Base-by-base conservation (phyloP, 768 basidiomycete genomes). In the Candolleomyces eurysporus region DNA sequence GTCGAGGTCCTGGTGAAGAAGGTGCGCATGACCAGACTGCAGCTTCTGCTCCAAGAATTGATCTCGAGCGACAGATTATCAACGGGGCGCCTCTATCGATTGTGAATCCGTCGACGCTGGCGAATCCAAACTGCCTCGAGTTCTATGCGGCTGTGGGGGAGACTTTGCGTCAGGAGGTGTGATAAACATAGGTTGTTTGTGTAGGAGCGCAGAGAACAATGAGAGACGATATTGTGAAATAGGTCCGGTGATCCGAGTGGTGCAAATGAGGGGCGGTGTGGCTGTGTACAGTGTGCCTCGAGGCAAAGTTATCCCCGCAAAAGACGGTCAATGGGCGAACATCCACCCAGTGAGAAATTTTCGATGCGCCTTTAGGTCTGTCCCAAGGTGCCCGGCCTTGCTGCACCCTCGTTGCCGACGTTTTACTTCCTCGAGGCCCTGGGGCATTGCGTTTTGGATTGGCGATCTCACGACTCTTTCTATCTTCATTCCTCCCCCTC, bases 1-100 rank as follows among this genome's bases (percentile, higher is more conserved):
- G 90, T 93, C 50, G 91, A 92, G 71, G 89, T 91, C 9, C 79
- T 87, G 11, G 85, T 90, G 43, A 90, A 89, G 73, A 91, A 90
- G 84, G 87, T 86, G 63, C 65, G 72, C 63, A 53, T 50, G 45
- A 58, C 59, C 50, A 53, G 59, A 31, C 36, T 56, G 55, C 36
- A 49, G 58, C 40, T 19, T 62, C 60, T 62, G 49, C 31, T 53
- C 13, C 61, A 63, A 66, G 63, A 66, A 63, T 62, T 56, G 61
- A 57, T 51, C 45, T 61, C 21, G 52, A 48, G 54, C 26, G 56
- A 57, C 67, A 90, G 89, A 87, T 93, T 65, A 85, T 93, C 74
- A 91, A 92, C 71, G 91, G 92, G 10, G 85, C 89, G 2, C 78
- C 84, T n/a, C 65, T 89, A 54, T 79, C 82, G 42, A 83, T 76